Evolutionary conservation across 257 asterid species (phyloP).

Genomic region (Solanum medicagineum): DNA sequence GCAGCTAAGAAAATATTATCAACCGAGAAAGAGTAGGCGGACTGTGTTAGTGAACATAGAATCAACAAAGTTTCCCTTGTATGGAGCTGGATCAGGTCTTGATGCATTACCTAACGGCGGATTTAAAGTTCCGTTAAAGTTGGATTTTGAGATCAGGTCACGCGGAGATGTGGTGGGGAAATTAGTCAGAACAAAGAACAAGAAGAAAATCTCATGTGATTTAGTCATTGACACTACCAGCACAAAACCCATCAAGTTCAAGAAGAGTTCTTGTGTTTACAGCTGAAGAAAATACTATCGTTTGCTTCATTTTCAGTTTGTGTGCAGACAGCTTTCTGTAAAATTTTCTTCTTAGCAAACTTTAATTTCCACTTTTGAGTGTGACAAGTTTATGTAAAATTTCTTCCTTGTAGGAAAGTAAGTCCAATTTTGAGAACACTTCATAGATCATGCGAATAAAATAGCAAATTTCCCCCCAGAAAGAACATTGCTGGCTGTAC

Average conservation of each 20-base stretch:
- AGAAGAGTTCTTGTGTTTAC: slow-evolving; percentile 53
- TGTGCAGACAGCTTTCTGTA: not conserved
- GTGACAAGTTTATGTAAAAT: not conserved
- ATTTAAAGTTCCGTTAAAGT: slow-evolving; percentile 46
- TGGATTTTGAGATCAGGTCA: slow-evolving; percentile 51
- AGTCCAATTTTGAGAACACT: not conserved
- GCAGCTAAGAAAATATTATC: slow-evolving; percentile 69
- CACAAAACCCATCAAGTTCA: slow-evolving; percentile 59
- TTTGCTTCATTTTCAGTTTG: not conserved
- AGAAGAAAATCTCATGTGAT: slow-evolving; percentile 44
- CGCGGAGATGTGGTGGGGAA: slow-evolving; percentile 82
- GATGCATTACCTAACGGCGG: slow-evolving; percentile 18
- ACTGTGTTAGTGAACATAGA: slow-evolving; percentile 48
- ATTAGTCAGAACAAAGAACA: slow-evolving; percentile 59
- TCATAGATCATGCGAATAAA: not conserved
- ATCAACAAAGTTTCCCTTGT: slow-evolving; percentile 69
- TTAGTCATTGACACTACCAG: slow-evolving; percentile 51
- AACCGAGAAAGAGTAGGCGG: slow-evolving; percentile 64
- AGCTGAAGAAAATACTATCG: slow-evolving; percentile 16
- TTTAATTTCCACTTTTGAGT: not conserved
- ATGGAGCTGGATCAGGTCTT: slow-evolving; percentile 75
- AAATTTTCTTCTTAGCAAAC: not conserved
- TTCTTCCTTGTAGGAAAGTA: not conserved
- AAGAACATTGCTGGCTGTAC: not conserved
- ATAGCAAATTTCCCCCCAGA: not conserved